Conservation (phyloP, 805 yeast genomes). For the Zygosaccharomyces pseudorouxii region DNA sequence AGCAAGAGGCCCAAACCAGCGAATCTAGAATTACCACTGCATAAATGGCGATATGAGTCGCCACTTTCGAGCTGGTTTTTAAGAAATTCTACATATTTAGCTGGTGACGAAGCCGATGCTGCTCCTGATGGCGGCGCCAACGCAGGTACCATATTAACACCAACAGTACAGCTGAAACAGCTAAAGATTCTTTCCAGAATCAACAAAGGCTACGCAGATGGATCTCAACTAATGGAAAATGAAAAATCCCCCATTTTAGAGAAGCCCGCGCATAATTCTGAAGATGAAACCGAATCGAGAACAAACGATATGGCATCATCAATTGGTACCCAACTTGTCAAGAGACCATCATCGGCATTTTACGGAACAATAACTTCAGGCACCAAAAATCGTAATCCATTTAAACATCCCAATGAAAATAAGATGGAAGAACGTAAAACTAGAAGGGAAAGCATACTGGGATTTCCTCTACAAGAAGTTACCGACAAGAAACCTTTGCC, state of each 20-base stretch:
- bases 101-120: constrained; percentile 4
- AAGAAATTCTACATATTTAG: constrained; percentile 28
- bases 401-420: background rate
- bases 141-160: constrained; percentile 17
- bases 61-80: constrained; percentile 35
- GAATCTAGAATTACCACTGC: constrained; percentile 1
- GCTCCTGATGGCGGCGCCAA: constrained; percentile 7
- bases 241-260: constrained; percentile 28
- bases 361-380: constrained; percentile 18
- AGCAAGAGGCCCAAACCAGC: constrained; percentile 1
- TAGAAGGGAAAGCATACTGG: constrained; percentile 12
- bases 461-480: constrained; percentile 15
- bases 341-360: constrained; percentile 7
- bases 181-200: constrained; percentile 25
- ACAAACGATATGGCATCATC: background rate
- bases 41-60: constrained; percentile 33
- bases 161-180: constrained; percentile 28
- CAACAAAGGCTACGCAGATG: constrained; percentile 14
- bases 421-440: constrained; percentile 7
- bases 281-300: background rate
- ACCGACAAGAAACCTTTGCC: constrained; percentile 24
- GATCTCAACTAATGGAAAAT: constrained; percentile 10
- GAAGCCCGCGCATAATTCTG: background rate
- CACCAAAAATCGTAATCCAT: constrained; percentile 5
- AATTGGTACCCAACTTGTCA: background rate